Conservation (phyloP, 257 asterid species). For the Nicotiana sylvestris region DNA sequence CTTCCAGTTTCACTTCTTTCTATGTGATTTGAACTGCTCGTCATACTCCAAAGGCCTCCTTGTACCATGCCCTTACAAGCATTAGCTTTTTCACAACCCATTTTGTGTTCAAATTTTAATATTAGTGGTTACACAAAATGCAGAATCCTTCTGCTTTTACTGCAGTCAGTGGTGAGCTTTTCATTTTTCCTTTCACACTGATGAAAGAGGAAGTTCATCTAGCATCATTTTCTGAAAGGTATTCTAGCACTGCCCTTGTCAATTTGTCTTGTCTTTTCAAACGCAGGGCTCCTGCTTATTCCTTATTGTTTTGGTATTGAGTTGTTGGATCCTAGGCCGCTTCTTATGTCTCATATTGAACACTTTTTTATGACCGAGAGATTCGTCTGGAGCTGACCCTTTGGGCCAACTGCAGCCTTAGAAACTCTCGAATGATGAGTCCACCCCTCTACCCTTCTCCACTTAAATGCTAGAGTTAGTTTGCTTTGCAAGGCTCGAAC, state of each 20-base stretch:
- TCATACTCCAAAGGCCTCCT: not conserved
- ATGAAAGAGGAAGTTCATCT: not conserved
- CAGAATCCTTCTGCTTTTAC: not conserved
- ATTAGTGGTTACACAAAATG: not conserved
- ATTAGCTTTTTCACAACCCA: not conserved
- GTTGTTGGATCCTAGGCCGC: not conserved
- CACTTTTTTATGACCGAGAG: not conserved
- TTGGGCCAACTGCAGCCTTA: too few relatives aligned
- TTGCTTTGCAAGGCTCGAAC: too few relatives aligned
- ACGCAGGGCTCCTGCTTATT: not conserved
- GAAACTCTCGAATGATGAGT: too few relatives aligned
- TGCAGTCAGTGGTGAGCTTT: conserved; percentile 1
- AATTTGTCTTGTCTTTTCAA: not conserved
- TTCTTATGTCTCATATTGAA: not conserved
- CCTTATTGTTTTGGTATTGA: not conserved
- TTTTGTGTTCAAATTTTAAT: not conserved
- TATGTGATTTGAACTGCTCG: too few relatives aligned
- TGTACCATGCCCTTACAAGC: not conserved
- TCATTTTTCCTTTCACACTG: not conserved
- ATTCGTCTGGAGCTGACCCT: too few relatives aligned
- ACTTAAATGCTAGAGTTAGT: too few relatives aligned
- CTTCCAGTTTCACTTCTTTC: too few relatives aligned
- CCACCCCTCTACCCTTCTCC: too few relatives aligned
- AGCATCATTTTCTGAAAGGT: not conserved
- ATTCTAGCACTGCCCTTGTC: not conserved